phyloP scores from a whole-genome alignment of 2,329 filamentous ascomycete genomes.

The Cladosporium sp. region DNA sequence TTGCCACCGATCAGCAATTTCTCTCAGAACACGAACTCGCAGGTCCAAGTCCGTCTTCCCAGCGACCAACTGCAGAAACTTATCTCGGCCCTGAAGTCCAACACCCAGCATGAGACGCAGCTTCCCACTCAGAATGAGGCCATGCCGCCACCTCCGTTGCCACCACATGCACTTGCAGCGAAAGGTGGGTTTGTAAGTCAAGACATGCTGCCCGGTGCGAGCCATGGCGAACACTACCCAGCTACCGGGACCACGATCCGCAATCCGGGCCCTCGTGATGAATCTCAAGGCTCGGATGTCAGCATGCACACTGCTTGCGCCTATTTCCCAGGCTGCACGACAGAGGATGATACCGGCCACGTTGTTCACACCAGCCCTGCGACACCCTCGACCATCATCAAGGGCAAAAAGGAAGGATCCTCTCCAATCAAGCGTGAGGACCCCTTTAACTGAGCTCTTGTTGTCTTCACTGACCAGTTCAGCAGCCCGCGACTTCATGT shows the following conservation, averaged over 20 bases:
- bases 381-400: conserved; percentile 17
- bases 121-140: not conserved
- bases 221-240: not conserved
- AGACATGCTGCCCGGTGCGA: not conserved
- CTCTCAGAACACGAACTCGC: not conserved
- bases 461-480: conserved; percentile 9
- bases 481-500: conserved; percentile 27
- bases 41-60: conserved; percentile 17
- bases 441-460: not conserved
- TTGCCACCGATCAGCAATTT: not conserved
- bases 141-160: conserved; percentile 27
- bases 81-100: conserved; percentile 18
- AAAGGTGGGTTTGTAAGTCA: not conserved
- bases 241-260: not conserved
- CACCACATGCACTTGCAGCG: conserved; percentile 14
- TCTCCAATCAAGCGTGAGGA: conserved; percentile 15
- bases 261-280: conserved; percentile 14
- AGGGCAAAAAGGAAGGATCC: conserved; percentile 25
- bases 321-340: conserved; percentile 27
- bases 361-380: conserved; percentile 20
- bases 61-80: conserved; percentile 28
- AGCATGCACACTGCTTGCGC: conserved; percentile 32
- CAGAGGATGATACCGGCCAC: conserved; percentile 23
- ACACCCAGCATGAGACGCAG: not conserved
- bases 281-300: conserved; percentile 28